Conservation (phyloP, 1,139 yeast species). For the Scheffersomyces insectosa region DNA sequence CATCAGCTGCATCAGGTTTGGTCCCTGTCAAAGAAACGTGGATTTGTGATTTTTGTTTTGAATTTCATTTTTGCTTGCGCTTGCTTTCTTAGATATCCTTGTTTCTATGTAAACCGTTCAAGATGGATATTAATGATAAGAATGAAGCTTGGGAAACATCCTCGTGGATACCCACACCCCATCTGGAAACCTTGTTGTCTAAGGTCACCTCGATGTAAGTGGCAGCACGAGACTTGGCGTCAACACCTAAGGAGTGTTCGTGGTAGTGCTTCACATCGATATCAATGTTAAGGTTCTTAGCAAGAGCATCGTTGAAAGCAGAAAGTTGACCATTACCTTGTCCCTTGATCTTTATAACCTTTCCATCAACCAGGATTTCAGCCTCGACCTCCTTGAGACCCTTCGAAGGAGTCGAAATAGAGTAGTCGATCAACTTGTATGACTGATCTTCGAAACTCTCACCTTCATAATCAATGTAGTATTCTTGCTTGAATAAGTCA, state of each 20-base stretch:
- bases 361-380: constrained; percentile 48
- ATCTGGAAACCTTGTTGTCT: constrained; percentile 45
- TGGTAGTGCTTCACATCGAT: constrained; percentile 81
- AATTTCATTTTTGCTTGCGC: background rate
- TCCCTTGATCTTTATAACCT: constrained; percentile 55
- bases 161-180: constrained; percentile 96
- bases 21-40: too few relatives aligned
- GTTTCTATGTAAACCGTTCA: constrained; percentile 48
- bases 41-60: too few relatives aligned
- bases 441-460: constrained; percentile 31
- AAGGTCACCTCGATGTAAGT: constrained; percentile 73
- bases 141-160: constrained; percentile 92
- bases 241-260: constrained; percentile 91
- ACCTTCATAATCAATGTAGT: constrained; percentile 58
- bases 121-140: constrained; percentile 73
- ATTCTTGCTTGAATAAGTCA: constrained; percentile 69
- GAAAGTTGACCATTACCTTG: constrained; percentile 95
- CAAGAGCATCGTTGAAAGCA: constrained; percentile 78
- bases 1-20: too few relatives aligned
- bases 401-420: constrained; percentile 34
- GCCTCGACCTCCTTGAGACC: constrained; percentile 29
- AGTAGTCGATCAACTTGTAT: constrained; percentile 53
- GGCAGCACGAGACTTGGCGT: constrained; percentile 85
- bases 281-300: constrained; percentile 52
- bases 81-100: constrained; percentile 3